Base-by-base conservation (phyloP, 139 green algal species). In the Eudorina sp. region DNA sequence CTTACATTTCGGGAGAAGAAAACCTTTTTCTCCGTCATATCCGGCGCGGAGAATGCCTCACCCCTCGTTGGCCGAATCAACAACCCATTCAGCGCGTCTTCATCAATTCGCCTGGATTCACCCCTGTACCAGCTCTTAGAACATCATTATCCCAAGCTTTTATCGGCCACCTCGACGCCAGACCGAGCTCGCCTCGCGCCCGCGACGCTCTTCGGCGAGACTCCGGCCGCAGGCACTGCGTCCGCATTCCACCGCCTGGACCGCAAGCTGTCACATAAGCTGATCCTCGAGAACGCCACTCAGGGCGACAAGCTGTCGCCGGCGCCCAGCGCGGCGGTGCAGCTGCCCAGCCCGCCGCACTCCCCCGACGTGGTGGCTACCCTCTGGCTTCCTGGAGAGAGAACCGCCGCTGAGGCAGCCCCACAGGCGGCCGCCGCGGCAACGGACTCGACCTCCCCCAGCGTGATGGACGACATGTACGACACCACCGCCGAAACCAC, bases 1-100 rank as follows among this genome's bases (percentile, higher is more conserved):
- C n/a, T 81, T 6, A 64, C 73, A 14, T 81, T 81, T 41, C 45
- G 8, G 27, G 45, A 81, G 43, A 81, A 81, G 46, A 81, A 81
- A 43, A 81, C 73, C 23, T 29, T 81, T 27, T 81, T 81, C 45
- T 41, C 45, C 5, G 29, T 7, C n/a, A 64, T 62, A n/a, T 46
- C 45, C 27, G 43, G 27, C 45, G 25, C 73, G 45, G 73, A 81
- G 14, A 5, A 43, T 21, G 45, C 0, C 18, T 64, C 5, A 3
- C 27, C 73, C 0, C 45, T 3, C 14, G 43, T 43, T 27, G 43
- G 45, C 13, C 27, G 46, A 23, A 18, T 34, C 31, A 27, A 53
- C 38, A 53, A 41, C 31, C 9, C 70, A 14, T 79, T 53, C 13
- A 34, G 41, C 34, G 9, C 70, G 16, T 34, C 46, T 19, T 79